Evolutionary conservation across 768 basidiomycete species (phyloP).

Genomic region (Mycena kentingensis): DNA sequence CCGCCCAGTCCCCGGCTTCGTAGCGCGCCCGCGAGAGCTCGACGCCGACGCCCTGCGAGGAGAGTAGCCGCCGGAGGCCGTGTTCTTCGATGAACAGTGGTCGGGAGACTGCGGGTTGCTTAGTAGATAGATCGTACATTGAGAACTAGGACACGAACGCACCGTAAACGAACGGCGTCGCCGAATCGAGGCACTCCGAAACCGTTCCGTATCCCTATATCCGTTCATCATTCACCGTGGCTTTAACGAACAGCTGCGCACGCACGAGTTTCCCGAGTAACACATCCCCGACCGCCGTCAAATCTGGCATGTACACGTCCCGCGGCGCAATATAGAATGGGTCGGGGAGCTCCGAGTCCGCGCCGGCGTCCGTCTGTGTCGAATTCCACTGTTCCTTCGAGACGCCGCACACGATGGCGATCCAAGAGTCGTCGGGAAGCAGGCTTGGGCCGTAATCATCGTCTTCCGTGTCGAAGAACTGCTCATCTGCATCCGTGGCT

Average conservation of each 20-base stretch:
- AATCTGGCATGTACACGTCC: conserved; percentile 82
- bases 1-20: conserved; percentile 75
- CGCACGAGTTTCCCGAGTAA: conserved; percentile 76
- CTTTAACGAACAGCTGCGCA: conserved; percentile 9
- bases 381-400: conserved; percentile 56
- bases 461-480: conserved; percentile 19
- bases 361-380: conserved; percentile 33
- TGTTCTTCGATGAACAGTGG: conserved; percentile 83
- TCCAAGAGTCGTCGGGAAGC: conserved; percentile 72
- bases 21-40: conserved; percentile 66
- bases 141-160: conserved; percentile 18
- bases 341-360: conserved; percentile 52
- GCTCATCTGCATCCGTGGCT: neutral
- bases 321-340: conserved; percentile 75
- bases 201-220: conserved; percentile 78
- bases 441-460: conserved; percentile 41
- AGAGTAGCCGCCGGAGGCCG: conserved; percentile 66
- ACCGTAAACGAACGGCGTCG: conserved; percentile 81
- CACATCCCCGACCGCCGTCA: conserved; percentile 73
- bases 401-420: conserved; percentile 78
- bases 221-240: conserved; percentile 2
- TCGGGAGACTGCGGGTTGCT: conserved; percentile 54
- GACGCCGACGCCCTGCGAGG: conserved; percentile 65
- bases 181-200: conserved; percentile 74
- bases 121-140: neutral